phyloP scores from a whole-genome alignment of 192 early-diverging fungal species.

The Haplosporangium gracile region DNA sequence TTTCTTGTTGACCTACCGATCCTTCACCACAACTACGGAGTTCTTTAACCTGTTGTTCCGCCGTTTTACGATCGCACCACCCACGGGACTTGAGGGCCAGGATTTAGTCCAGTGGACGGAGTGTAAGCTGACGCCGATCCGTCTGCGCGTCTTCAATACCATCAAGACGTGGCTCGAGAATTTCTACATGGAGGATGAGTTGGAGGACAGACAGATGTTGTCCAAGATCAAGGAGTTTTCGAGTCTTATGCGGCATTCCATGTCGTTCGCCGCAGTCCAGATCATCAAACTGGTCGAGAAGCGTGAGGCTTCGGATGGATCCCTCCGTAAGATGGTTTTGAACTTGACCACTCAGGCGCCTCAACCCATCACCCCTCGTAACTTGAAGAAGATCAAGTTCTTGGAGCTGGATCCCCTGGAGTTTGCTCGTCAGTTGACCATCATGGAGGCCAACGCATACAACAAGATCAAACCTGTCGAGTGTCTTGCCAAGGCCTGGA shows the following conservation, averaged over 20 bases:
- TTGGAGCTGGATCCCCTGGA: slow-evolving; percentile 94
- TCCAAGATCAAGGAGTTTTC: slow-evolving; percentile 81
- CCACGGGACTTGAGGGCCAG: slow-evolving; percentile 66
- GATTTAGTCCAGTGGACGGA: slow-evolving; percentile 85
- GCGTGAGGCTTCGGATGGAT: slow-evolving; percentile 65
- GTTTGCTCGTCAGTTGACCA: slow-evolving; percentile 94
- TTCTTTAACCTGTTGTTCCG: slow-evolving; percentile 80
- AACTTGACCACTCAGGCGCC: slow-evolving; percentile 77
- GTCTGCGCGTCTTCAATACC: slow-evolving; percentile 93
- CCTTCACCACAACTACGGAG: slow-evolving; percentile 84
- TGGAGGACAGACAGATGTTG: slow-evolving; percentile 75
- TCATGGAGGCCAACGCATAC: slow-evolving; percentile 88
- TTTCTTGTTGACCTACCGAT: slow-evolving; percentile 96
- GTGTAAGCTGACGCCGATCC: slow-evolving; percentile 89
- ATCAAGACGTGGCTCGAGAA: slow-evolving; percentile 96
- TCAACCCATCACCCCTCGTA: slow-evolving; percentile 85
- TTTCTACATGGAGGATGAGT: slow-evolving; percentile 83
- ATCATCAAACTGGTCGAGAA: slow-evolving; percentile 50
- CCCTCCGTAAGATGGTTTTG: slow-evolving; percentile 71
- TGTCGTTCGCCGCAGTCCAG: slow-evolving; percentile 67
- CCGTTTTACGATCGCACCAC: slow-evolving; percentile 86
- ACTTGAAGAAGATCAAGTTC: slow-evolving; percentile 81
- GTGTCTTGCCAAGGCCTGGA: slow-evolving; percentile 95
- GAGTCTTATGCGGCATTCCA: slow-evolving; percentile 76
- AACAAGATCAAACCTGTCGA: slow-evolving; percentile 89